Evolutionary conservation across 169 alveolate species (phyloP), one percentile per base, ranked within the genome.

Genomic region (Cryptosporidium viatorum): DNA sequence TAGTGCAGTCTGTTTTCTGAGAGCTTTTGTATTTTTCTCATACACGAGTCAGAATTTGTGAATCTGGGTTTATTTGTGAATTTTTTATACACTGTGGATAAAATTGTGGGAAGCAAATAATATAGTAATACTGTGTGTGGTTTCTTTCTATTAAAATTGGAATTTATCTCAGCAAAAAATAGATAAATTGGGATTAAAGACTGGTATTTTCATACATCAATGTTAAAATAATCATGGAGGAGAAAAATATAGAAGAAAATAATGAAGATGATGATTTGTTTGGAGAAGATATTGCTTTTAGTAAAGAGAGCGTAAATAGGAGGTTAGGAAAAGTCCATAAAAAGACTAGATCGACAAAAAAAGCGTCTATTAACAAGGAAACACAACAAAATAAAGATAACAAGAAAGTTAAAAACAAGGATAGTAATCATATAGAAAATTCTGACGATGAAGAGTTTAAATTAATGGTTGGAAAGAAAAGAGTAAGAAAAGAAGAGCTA

Each of bases 221-320:
- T 26, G 35, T 10, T 21, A 10, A 29, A 3, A 9, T 26, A 21
- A 21, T 55, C 14, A n/a, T 55, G 67, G 16, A 55, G 3, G 67
- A 26, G 35, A n/a, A 14, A 26, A 55, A 26, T 26, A n/a, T 55
- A n/a, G 37, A n/a, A 55, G 35, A 55, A 16, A 26, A 55, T n/a
- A 67, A 62, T 16, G 69, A 80, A 31, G 89, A 80, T 14, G 62
- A 45, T 6, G 18, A 31, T 12, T 45, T 80, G 26, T 80, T 80
- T 62, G 89, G 75, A 12, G 80, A 80, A 23, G 89, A 80, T 62
- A 33, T 80, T 26, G 31, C 65, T 80, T 60, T 80, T 18, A 60
- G 70, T 16, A 2, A 80, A 29, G 75, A 80, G n/a, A 62, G 80
- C 10, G 74, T 80, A 9, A 74, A 59, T 6, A 80, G 51, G 62